Conservation (phyloP, 148 eudicot species). For the Arctostaphylos glauca region DNA sequence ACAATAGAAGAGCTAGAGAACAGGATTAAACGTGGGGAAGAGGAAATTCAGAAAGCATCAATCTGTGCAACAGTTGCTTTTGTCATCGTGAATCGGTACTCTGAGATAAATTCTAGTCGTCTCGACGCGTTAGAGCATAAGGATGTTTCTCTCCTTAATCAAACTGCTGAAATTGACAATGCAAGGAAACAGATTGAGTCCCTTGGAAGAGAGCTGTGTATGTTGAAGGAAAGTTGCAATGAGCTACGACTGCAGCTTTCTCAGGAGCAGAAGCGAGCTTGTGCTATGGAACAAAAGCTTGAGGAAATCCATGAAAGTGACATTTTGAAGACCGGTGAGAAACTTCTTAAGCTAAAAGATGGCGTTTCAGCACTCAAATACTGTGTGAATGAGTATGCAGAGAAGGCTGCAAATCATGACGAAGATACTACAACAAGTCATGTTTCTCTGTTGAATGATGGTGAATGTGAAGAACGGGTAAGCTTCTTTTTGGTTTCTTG, state of each 20-base stretch:
- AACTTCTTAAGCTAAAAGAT: conserved; percentile 40
- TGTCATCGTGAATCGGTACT: conserved; percentile 57
- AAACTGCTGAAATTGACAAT: conserved; percentile 36
- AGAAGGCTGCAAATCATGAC: conserved; percentile 15
- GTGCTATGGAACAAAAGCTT: conserved; percentile 31
- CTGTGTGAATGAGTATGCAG: conserved; percentile 35
- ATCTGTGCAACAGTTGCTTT: conserved; percentile 68
- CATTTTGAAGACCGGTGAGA: conserved; percentile 43
- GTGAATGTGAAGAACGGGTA: conserved; percentile 36
- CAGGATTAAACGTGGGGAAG: conserved; percentile 34
- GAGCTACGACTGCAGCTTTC: conserved; percentile 32
- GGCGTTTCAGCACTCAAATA: conserved; percentile 46
- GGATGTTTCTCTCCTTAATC: conserved; percentile 35
- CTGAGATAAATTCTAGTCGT: conserved; percentile 44
- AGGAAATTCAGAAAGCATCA: conserved; percentile 40
- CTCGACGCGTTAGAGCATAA: conserved; percentile 32
- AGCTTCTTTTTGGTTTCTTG: conserved; percentile 16
- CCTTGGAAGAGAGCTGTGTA: conserved; percentile 36
- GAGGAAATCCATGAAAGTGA: conserved; percentile 39
- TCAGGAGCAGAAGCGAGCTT: conserved; percentile 32
- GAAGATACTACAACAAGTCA: not conserved
- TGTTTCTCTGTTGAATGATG: conserved; percentile 17
- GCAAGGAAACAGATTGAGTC: conserved; percentile 34
- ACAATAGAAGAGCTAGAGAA: conserved; percentile 37
- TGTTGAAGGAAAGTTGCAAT: conserved; percentile 29